A percentile compares a stretch with the other conserved stretches of the same genome.
These are phyloP conservation scores for Metroxylon sagu DNA, from an alignment of 176 grass and related monocot species.

Conservation along the genomic window DNA sequence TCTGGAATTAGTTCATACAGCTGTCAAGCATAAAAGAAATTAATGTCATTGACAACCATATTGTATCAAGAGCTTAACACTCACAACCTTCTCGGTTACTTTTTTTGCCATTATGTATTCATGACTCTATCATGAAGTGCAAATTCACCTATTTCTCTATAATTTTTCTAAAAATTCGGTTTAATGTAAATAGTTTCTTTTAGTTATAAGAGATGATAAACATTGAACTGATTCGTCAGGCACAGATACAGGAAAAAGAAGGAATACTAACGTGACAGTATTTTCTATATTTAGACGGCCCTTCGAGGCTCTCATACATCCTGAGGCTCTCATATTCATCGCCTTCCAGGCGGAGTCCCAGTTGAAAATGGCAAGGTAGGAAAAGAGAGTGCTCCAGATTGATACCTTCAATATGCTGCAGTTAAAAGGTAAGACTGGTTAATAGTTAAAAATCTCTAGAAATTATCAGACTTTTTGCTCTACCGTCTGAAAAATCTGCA, in stretches of 20 bases:
- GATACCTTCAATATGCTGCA: conserved; percentile 51
- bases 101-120: too few relatives aligned
- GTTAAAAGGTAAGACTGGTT: background rate
- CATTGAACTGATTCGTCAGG: background rate
- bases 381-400: conserved; percentile 47
- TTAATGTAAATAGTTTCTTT: too few relatives aligned
- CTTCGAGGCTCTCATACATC: conserved; percentile 9
- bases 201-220: background rate
- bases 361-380: conserved; percentile 33
- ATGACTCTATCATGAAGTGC: too few relatives aligned
- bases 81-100: too few relatives aligned
- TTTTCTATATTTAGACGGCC: conserved; percentile 2
- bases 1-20: conserved; percentile 33
- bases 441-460: too few relatives aligned
- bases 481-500: conserved; percentile 35
- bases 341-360: conserved; percentile 38
- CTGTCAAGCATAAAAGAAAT: conserved; percentile 15
- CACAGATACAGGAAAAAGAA: background rate
- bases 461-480: background rate
- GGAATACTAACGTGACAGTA: conserved; percentile 31
- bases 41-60: too few relatives aligned
- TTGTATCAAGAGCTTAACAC: too few relatives aligned
- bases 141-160: too few relatives aligned
- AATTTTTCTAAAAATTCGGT: too few relatives aligned
- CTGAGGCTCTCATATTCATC: conserved; percentile 29